Evolutionary conservation across 352 stramenopile species (phyloP).

Genomic region (Thraustochytrium striatum): DNA sequence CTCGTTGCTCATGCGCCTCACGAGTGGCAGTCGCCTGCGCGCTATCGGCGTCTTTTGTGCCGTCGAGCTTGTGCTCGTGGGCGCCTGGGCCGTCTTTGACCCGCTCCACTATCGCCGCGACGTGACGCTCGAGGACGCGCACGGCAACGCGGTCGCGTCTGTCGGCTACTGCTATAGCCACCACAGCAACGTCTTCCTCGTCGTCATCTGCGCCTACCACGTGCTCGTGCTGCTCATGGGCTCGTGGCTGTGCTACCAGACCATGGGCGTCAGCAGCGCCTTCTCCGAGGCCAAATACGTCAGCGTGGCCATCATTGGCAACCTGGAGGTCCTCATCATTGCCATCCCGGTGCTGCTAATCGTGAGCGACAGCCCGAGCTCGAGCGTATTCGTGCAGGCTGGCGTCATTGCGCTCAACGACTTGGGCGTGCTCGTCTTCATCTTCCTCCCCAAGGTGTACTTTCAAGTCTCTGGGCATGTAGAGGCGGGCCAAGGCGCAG

Average conservation of each 20-base stretch:
- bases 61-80: not conserved
- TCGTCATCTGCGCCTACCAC: not conserved
- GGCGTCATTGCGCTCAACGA: slow-evolving; percentile 14
- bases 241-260: not conserved
- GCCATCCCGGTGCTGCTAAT: not conserved
- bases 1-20: too few species aligned
- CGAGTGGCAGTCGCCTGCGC: too few species aligned
- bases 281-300: not conserved
- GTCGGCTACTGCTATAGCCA: too few species aligned
- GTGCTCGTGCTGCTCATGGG: not conserved
- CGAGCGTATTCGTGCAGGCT: not conserved
- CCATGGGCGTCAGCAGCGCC: not conserved
- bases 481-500: too few species aligned
- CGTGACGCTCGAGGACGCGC: too few species aligned
- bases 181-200: too few species aligned
- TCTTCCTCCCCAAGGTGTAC: slow-evolving; percentile 22
- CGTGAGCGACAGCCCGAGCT: not conserved
- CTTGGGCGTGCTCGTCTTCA: not conserved
- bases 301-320: not conserved
- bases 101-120: too few species aligned
- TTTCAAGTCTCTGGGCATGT: too few species aligned
- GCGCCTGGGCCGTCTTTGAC: too few species aligned
- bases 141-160: too few species aligned
- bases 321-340: slow-evolving; percentile 8
- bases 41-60: too few species aligned